These are phyloP conservation scores for Cinnamomum chago DNA, from an alignment of 164 flowering plant species.

Conservation along the genomic window DNA sequence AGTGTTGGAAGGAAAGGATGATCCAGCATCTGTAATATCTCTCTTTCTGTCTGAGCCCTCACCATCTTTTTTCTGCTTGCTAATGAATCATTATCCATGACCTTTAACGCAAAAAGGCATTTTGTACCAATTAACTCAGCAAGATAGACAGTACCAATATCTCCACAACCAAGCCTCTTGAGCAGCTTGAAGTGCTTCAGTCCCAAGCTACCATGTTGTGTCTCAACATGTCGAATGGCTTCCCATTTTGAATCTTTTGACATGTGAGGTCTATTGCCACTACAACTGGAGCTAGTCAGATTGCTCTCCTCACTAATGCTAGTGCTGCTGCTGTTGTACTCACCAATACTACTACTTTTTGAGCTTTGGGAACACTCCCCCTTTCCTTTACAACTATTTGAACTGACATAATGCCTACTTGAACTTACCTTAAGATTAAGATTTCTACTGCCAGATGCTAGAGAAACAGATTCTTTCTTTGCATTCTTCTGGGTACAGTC, in stretches of 20 bases:
- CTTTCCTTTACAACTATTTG: conserved; percentile 32
- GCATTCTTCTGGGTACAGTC: conserved; percentile 13
- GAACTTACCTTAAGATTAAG: conserved; percentile 26
- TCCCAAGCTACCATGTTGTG: conserved; percentile 51
- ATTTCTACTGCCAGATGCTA: conserved; percentile 23
- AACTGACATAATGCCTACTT: conserved; percentile 17
- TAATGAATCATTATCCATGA: conserved; percentile 76
- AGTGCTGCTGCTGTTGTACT: conserved; percentile 63
- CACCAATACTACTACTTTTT: conserved; percentile 79
- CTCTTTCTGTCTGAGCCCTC: conserved; percentile 78
- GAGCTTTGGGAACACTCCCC: conserved; percentile 87
- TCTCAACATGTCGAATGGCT: conserved; percentile 49
- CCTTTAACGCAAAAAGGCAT: conserved; percentile 77
- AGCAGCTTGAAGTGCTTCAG: conserved; percentile 65
- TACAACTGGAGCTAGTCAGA: conserved; percentile 49
- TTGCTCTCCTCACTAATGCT: conserved; percentile 75
- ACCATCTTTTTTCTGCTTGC: conserved; percentile 50
- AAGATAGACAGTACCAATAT: conserved; percentile 83
- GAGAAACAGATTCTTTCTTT: conserved; percentile 26
- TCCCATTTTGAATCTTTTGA: conserved; percentile 84
- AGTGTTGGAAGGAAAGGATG: conserved; percentile 92
- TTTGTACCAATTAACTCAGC: conserved; percentile 61
- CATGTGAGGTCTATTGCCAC: conserved; percentile 82
- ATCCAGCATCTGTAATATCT: conserved; percentile 74
- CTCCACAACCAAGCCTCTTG: conserved; percentile 84